Evolutionary conservation across 2,329 filamentous ascomycete genomes (phyloP).

Genomic region (Fusarium pseudocircinatum): DNA sequence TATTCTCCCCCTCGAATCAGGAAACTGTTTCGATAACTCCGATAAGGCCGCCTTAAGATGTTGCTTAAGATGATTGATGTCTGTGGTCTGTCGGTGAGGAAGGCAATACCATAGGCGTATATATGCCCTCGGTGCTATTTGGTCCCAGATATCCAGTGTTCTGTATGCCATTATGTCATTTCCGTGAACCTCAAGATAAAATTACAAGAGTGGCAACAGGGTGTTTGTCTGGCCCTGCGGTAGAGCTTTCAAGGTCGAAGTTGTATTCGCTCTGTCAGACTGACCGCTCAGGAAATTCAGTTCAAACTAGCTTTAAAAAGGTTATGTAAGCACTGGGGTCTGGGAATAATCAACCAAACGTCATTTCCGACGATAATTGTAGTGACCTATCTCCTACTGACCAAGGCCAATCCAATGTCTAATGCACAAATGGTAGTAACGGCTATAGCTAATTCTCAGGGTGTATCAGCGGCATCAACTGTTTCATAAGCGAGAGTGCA

Average conservation of each 20-base stretch:
- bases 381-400: too few species aligned
- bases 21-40: accelerated
- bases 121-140: background rate
- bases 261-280: background rate
- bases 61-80: background rate
- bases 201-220: accelerated
- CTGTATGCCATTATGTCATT: background rate
- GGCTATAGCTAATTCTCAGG: background rate
- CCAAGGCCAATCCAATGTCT: too few species aligned
- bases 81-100: background rate
- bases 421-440: background rate
- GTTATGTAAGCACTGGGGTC: background rate
- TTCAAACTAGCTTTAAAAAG: accelerated
- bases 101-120: background rate
- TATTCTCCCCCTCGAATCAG: background rate
- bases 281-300: background rate
- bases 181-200: accelerated
- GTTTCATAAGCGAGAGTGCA: accelerated
- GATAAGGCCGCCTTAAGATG: background rate
- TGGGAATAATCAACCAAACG: accelerated
- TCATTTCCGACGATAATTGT: background rate
- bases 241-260: background rate
- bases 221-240: background rate
- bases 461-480: background rate
- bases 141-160: background rate